These are phyloP conservation scores for Coelastrella sp. DNA, from an alignment of 139 green algal species.

Conservation along the genomic window DNA sequence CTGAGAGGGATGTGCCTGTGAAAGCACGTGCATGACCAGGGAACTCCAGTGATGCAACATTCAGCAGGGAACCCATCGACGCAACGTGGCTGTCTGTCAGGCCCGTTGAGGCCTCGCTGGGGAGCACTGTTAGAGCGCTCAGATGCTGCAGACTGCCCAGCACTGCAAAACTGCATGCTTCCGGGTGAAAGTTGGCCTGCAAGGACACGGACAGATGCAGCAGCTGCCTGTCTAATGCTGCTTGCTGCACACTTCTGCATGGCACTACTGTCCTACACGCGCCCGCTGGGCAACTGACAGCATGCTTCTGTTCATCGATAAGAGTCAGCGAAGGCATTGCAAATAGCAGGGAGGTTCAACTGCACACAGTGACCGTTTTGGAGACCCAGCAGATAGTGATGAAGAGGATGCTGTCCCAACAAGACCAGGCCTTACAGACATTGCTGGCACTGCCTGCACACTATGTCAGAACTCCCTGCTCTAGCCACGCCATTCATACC, in stretches of 20 bases:
- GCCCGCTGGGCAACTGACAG: no score
- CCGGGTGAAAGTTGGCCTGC: conserved; percentile 40
- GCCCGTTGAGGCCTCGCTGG: conserved; percentile 24
- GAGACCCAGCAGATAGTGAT: no score
- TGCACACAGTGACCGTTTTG: no score
- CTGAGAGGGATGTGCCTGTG: conserved; percentile 11
- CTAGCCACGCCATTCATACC: not conserved
- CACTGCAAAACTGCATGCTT: conserved; percentile 36
- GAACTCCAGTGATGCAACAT: conserved; percentile 31
- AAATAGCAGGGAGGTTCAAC: no score
- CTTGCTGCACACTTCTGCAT: no score
- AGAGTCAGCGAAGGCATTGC: no score
- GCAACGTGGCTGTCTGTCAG: conserved; percentile 33
- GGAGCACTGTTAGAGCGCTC: conserved; percentile 7
- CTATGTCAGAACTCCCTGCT: no score
- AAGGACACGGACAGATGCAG: not conserved
- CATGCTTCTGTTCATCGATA: no score
- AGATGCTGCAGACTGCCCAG: conserved; percentile 27
- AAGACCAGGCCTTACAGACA: not conserved
- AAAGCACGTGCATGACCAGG: conserved; percentile 48
- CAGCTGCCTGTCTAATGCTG: no score
- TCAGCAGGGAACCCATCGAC: not conserved
- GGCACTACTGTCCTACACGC: no score
- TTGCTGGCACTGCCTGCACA: not conserved
- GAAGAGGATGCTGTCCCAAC: no score